These are phyloP conservation scores for Spiraea crenata DNA, from an alignment of 331 rosid genomes.

Conservation along the genomic window DNA sequence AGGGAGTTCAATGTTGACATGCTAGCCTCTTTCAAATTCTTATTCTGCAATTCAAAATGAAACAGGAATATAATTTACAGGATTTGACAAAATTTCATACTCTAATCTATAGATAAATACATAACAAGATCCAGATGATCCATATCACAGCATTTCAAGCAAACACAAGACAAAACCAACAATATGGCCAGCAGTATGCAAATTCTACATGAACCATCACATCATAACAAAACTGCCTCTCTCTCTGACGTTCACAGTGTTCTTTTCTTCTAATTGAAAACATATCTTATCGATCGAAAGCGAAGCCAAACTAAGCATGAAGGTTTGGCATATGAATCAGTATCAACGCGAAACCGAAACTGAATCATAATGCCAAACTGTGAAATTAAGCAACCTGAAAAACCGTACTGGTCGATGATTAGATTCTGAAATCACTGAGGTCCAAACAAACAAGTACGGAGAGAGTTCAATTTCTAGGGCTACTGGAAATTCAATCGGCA, in stretches of 20 bases:
- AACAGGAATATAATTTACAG: background rate
- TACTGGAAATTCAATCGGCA: background rate
- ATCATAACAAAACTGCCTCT: too few relatives aligned
- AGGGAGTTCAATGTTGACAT: constrained; percentile 53
- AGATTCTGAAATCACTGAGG: background rate
- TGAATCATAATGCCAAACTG: background rate
- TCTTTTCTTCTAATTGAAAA: too few relatives aligned
- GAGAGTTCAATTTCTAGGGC: background rate
- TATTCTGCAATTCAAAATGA: constrained; percentile 44
- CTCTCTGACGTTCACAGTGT: too few relatives aligned
- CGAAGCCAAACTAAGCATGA: too few relatives aligned
- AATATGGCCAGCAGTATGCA: too few relatives aligned
- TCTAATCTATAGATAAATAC: background rate
- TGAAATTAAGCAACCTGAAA: background rate
- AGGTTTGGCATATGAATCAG: background rate
- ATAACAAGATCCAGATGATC: too few relatives aligned
- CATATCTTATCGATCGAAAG: too few relatives aligned
- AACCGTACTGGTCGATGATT: background rate
- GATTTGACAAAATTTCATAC: background rate
- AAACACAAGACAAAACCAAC: background rate
- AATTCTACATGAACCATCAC: too few relatives aligned
- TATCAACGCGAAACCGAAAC: background rate
- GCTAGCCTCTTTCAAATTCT: constrained; percentile 45
- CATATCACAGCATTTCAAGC: background rate
- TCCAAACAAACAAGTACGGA: background rate